Percentiles rank a stretch among this genome's conserved stretches.
These are phyloP conservation scores for Coemansia sp. DNA, from an alignment of 192 early-diverging fungal genomes.

Conservation along the genomic window DNA sequence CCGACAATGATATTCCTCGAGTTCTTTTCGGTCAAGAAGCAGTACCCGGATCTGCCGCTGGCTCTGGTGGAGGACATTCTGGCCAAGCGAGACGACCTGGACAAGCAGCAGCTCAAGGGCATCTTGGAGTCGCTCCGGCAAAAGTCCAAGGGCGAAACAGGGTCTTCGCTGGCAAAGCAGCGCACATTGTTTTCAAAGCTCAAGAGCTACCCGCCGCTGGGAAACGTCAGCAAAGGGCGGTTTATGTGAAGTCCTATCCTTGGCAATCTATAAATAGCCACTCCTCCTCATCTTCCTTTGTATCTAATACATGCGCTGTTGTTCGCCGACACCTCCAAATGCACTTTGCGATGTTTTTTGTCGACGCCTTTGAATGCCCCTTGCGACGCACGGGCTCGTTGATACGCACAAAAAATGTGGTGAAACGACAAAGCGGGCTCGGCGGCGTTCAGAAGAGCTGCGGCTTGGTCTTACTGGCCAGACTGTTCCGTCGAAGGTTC, in stretches of 20 bases:
- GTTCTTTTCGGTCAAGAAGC: slow-evolving; percentile 87
- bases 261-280: not conserved
- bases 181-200: slow-evolving; percentile 49
- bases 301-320: not conserved
- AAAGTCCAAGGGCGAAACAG: slow-evolving; percentile 51
- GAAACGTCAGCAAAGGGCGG: slow-evolving; percentile 16
- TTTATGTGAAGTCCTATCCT: not conserved
- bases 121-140: slow-evolving; percentile 79
- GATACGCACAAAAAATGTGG: too few species aligned
- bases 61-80: slow-evolving; percentile 91
- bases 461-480: not conserved
- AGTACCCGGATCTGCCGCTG: slow-evolving; percentile 92
- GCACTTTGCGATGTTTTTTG: not conserved
- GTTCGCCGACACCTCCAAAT: not conserved
- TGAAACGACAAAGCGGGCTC: too few species aligned
- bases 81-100: slow-evolving; percentile 88
- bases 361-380: not conserved
- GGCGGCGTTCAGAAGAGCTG: not conserved
- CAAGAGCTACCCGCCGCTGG: slow-evolving; percentile 47
- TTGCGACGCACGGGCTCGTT: too few species aligned
- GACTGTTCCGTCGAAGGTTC: slow-evolving; percentile 5
- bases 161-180: slow-evolving; percentile 53
- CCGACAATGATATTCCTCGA: slow-evolving; percentile 88
- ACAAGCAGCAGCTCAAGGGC: slow-evolving; percentile 80
- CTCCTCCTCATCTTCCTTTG: not conserved